phyloP scores from a whole-genome alignment of 1,139 yeast genomes.

The Pichia sp. region DNA sequence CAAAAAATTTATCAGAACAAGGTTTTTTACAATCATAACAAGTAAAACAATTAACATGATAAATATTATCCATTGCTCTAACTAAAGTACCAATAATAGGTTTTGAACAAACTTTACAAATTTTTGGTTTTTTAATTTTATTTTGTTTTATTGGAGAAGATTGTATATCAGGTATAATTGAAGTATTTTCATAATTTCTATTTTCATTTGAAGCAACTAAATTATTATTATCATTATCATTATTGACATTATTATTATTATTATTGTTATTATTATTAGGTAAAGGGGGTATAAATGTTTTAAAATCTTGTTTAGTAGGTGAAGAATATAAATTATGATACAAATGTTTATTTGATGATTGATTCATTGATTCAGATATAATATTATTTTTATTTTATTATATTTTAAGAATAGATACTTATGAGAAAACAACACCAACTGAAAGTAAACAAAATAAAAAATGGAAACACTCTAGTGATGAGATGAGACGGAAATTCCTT shows the following conservation, averaged over 20 bases:
- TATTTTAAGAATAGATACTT: too few species aligned
- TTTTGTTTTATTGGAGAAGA: slow-evolving; percentile 5
- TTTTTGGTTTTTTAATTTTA: slow-evolving; percentile 19
- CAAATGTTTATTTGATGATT: slow-evolving; percentile 10
- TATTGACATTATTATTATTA: too few species aligned
- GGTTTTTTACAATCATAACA: slow-evolving; percentile 77
- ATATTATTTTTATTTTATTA: too few species aligned
- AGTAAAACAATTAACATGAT: slow-evolving; percentile 81
- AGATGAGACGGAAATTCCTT: too few species aligned
- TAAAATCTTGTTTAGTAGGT: slow-evolving; percentile 7
- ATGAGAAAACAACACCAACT: too few species aligned
- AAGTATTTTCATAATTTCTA: neutral
- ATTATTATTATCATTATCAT: neutral
- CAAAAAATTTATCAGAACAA: slow-evolving; percentile 70
- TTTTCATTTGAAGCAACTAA: too few species aligned
- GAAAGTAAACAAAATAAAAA: too few species aligned
- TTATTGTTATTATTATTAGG: neutral
- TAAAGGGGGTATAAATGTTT: slow-evolving; percentile 1
- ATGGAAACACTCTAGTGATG: too few species aligned
- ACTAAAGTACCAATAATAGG: slow-evolving; percentile 78
- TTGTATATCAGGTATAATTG: neutral
- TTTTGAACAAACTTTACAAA: slow-evolving; percentile 57
- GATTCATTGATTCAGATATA: too few species aligned
- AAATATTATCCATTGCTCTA: slow-evolving; percentile 72
- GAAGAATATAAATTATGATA: slow-evolving; percentile 14